Evolutionary conservation across 768 basidiomycete genomes (phyloP).

Genomic region (Suillus luteus): DNA sequence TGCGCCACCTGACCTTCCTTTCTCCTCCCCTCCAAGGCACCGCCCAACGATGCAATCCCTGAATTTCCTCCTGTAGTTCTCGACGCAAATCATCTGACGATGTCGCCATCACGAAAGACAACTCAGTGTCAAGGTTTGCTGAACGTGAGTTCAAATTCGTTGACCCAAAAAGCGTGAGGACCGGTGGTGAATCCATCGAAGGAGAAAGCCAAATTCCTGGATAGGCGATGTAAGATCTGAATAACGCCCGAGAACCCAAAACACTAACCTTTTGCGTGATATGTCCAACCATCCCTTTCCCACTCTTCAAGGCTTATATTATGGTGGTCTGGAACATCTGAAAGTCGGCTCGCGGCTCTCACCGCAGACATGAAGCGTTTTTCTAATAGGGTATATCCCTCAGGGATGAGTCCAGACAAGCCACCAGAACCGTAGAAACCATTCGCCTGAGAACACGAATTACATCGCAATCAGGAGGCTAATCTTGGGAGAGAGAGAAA

Average conservation of each 20-base stretch:
- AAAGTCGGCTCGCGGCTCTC: slow-evolving; percentile 42
- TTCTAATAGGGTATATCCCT: slow-evolving; percentile 90
- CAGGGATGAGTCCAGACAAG: slow-evolving; percentile 90
- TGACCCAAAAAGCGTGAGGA: slow-evolving; percentile 87
- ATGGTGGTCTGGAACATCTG: slow-evolving; percentile 29
- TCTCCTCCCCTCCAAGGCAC: slow-evolving; percentile 60
- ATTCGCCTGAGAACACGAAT: slow-evolving; percentile 66
- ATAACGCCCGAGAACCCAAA: not conserved
- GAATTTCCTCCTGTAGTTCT: slow-evolving; percentile 55
- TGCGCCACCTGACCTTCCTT: slow-evolving; percentile 62
- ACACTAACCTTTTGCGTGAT: slow-evolving; percentile 91
- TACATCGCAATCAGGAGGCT: not conserved
- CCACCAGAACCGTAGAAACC: slow-evolving; percentile 92
- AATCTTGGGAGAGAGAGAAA: not conserved
- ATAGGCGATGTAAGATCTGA: not conserved
- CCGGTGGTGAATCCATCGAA: slow-evolving; percentile 48
- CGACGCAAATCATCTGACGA: slow-evolving; percentile 53
- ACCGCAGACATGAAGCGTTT: slow-evolving; percentile 78
- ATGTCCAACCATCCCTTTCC: slow-evolving; percentile 91
- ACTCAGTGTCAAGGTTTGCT: slow-evolving; percentile 86
- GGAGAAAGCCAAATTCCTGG: slow-evolving; percentile 89
- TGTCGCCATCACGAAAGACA: slow-evolving; percentile 83
- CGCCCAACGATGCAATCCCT: slow-evolving; percentile 50
- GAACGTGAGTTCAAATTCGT: slow-evolving; percentile 95
- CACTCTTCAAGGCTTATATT: slow-evolving; percentile 84